These are phyloP conservation scores for Huiozyma naganishii DNA, from an alignment of 805 yeast genomes.

Conservation along the genomic window DNA sequence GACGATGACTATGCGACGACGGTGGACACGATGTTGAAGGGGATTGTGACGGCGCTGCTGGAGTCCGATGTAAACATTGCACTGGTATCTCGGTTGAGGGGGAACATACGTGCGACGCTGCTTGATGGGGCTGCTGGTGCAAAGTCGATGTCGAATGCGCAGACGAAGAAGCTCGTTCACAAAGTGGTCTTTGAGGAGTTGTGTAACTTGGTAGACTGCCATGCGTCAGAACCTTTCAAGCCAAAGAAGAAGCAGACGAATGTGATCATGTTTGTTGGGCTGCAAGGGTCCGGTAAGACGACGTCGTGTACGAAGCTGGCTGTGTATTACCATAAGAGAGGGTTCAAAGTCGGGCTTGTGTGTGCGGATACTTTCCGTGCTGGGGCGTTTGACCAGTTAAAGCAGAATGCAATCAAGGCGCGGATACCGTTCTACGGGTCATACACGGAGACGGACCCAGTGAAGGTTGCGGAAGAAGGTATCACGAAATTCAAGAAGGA, in stretches of 20 bases:
- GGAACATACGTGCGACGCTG: constrained; percentile 51
- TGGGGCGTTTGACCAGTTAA: constrained; percentile 97
- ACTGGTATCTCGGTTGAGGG: constrained; percentile 68
- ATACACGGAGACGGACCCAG: constrained; percentile 93
- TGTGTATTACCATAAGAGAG: constrained; percentile 84
- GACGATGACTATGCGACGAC: constrained; percentile 48
- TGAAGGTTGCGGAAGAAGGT: constrained; percentile 82
- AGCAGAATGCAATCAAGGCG: constrained; percentile 94
- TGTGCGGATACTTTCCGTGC: constrained; percentile 99
- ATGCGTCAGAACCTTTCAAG: constrained; percentile 42
- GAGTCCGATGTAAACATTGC: constrained; percentile 91
- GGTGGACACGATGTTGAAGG: constrained; percentile 68
- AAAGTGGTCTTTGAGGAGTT: constrained; percentile 92
- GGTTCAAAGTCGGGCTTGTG: constrained; percentile 89
- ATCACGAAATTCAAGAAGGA: constrained; percentile 84
- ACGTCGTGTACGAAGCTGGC: constrained; percentile 96
- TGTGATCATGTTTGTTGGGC: constrained; percentile 94
- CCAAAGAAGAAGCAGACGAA: constrained; percentile 75
- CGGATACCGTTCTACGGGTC: constrained; percentile 91
- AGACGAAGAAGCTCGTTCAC: constrained; percentile 72
- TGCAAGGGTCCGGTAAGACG: constrained; percentile 98
- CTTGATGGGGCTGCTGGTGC: constrained; percentile 40
- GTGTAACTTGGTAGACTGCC: constrained; percentile 71
- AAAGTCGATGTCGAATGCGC: constrained; percentile 27
- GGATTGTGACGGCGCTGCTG: constrained; percentile 77